These are phyloP conservation scores for Blastomyces percursus DNA, from an alignment of 2,329 filamentous ascomycete species.

Conservation along the genomic window DNA sequence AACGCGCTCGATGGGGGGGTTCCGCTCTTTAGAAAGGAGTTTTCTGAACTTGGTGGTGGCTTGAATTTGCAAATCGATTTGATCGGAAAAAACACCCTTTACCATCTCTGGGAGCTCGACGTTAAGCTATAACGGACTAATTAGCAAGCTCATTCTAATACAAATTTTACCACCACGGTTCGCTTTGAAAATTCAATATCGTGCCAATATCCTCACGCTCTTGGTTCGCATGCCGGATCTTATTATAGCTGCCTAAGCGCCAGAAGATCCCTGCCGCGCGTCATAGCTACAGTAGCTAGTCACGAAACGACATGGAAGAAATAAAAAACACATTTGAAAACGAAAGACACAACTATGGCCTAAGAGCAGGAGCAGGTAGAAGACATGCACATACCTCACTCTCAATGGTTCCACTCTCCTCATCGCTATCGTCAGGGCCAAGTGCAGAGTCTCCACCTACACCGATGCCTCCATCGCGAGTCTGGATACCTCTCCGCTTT, in stretches of 20 bases:
- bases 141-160: constrained; percentile 1
- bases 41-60: constrained; percentile 98
- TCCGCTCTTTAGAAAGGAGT: constrained; percentile 94
- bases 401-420: constrained; percentile 88
- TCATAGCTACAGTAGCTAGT: background rate
- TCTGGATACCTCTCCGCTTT: constrained; percentile 89
- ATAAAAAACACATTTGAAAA: background rate
- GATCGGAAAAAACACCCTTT: constrained; percentile 92
- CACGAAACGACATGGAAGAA: background rate
- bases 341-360: background rate
- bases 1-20: constrained; percentile 96
- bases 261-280: background rate
- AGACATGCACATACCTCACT: constrained; percentile 61
- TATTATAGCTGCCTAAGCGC: background rate
- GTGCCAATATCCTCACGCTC: background rate
- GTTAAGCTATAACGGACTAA: constrained; percentile 56
- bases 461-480: constrained; percentile 54
- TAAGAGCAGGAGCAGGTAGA: background rate
- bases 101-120: constrained; percentile 99
- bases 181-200: background rate
- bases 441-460: constrained; percentile 58
- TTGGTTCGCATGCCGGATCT: background rate
- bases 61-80: constrained; percentile 95
- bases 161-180: background rate
- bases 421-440: constrained; percentile 94